Base-by-base conservation (phyloP, 768 basidiomycete species). In the Pulveroboletus sp. region DNA sequence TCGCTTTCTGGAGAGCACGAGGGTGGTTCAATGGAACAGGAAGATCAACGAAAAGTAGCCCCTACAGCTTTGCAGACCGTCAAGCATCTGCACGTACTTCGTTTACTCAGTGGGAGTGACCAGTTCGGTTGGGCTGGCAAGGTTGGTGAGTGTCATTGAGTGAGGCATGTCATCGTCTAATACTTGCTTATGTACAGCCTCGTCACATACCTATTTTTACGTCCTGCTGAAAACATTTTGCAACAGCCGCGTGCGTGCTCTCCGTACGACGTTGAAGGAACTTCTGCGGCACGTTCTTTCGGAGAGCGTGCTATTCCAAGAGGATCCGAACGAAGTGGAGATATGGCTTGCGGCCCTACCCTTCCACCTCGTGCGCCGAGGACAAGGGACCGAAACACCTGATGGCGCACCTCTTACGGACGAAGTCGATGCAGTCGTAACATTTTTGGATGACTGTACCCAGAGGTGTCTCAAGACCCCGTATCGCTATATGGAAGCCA, bases 361-460 rank as follows among this genome's bases (percentile, higher is more conserved):
- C 0, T 66, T 62, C 4, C 47, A 63, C 42, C 41, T 43, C 13
- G 70, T 66, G 7, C 66, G 61, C 25, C 72, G 75, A 12, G 58
- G 57, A 13, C 56, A 58, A 19, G 57, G 66, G 23, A 67, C 72
- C 1, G 64, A 74, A 50, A 67, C 78, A 2, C 80, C 79, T 2
- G 81, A 86, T 49, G 78, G 75, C 4, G 67, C 75, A 0, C 62
- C 71, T 6, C 69, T 86, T 19, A 72, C 70, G 2, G 80, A 79
- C 38, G 87, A 87, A 67, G 70, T 72, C 11, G 74, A 76, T 6
- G 72, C 74, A 36, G 78, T 85, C 23, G 69, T 87, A 16, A 49
- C 67, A 0, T 93, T 97, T 69, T 58, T 97, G 11, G 94, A 97
- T 54, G 91, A 94, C 43, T 95, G 92, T 60, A 75, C 88, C 3